These are phyloP conservation scores for Xylaria acuta DNA, from an alignment of 495 filamentous ascomycete species.

Conservation along the genomic window DNA sequence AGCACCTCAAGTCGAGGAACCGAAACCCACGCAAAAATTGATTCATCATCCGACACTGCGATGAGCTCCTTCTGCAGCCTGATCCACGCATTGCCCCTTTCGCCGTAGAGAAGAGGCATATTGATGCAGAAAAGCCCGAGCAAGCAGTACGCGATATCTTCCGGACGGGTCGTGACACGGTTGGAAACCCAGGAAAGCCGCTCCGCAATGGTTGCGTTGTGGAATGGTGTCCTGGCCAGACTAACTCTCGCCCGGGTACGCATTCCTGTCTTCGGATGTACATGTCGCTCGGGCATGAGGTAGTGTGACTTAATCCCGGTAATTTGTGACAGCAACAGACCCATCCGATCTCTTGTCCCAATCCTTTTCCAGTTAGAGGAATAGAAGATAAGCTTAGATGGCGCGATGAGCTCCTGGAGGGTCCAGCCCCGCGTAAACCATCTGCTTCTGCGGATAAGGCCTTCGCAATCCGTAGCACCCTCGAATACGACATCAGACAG, in stretches of 20 bases:
- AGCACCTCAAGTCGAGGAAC: background rate
- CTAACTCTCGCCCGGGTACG: background rate
- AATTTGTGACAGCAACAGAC: background rate
- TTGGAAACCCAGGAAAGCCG: conserved; percentile 29
- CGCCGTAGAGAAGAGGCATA: conserved; percentile 30
- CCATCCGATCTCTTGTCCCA: background rate
- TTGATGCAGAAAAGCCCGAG: conserved; percentile 27
- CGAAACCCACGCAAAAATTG: background rate
- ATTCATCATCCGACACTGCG: background rate
- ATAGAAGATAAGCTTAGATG: background rate
- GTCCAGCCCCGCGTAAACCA: background rate
- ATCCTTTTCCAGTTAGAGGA: background rate
- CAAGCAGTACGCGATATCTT: conserved; percentile 33
- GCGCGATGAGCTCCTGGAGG: background rate
- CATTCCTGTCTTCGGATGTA: background rate
- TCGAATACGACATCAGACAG: background rate
- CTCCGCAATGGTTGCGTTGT: background rate
- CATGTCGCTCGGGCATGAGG: background rate
- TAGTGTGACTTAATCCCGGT: background rate
- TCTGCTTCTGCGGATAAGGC: background rate
- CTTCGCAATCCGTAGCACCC: background rate
- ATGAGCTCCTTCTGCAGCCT: background rate
- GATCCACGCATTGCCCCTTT: conserved; percentile 22
- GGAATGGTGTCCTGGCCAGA: background rate
- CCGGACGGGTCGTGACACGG: conserved; percentile 20